These are phyloP conservation scores for Schizophyllum amplum DNA, from an alignment of 1,284 basidiomycete genomes.

Conservation along the genomic window DNA sequence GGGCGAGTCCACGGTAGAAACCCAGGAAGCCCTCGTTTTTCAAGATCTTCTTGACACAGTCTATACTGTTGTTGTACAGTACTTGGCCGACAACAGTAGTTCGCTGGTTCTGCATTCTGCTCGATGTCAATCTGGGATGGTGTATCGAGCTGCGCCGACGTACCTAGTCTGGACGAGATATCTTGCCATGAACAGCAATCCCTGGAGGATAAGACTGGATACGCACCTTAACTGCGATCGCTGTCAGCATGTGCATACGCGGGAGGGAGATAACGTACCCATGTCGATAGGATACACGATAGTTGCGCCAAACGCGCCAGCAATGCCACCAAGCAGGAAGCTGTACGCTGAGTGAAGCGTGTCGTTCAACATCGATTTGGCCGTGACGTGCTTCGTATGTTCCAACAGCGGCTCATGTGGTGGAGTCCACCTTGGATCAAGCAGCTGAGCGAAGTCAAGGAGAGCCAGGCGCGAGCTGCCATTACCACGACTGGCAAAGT, in stretches of 20 bases:
- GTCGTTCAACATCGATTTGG: conserved; percentile 37
- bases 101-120: conserved; percentile 95
- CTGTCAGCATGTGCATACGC: conserved; percentile 10
- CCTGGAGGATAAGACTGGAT: conserved; percentile 7
- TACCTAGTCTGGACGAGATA: conserved; percentile 59
- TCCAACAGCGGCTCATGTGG: conserved; percentile 44
- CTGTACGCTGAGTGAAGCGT: conserved; percentile 71
- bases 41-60: conserved; percentile 93
- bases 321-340: conserved; percentile 70
- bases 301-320: conserved; percentile 88
- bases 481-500: conserved; percentile 82
- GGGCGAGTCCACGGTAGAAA: conserved; percentile 94
- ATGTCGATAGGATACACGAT: conserved; percentile 94
- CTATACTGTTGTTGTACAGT: conserved; percentile 89
- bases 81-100: conserved; percentile 92
- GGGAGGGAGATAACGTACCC: conserved; percentile 46
- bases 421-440: conserved; percentile 80
- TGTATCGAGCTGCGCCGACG: conserved; percentile 7
- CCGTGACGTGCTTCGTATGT: conserved; percentile 21
- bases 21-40: conserved; percentile 91
- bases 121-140: conserved; percentile 4
- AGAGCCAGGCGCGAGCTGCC: conserved; percentile 64
- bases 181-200: background rate
- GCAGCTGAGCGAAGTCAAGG: conserved; percentile 81
- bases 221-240: conserved; percentile 55